These are phyloP conservation scores for Amylostereum areolatum DNA, from an alignment of 1,284 basidiomycete genomes.

Conservation along the genomic window DNA sequence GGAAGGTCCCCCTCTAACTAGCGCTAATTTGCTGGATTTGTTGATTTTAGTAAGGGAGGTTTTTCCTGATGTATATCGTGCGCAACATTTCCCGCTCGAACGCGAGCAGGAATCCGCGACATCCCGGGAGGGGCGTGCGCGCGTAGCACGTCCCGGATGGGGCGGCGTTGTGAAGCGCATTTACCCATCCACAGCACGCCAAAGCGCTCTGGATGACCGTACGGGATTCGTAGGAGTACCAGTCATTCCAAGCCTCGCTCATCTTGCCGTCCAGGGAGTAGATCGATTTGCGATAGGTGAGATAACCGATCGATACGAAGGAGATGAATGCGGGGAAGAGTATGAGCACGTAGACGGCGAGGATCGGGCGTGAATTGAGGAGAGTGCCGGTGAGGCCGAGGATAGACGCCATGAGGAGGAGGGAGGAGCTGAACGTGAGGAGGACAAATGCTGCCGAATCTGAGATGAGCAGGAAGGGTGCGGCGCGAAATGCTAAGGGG, in stretches of 20 bases:
- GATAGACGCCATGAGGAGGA: constrained; percentile 58
- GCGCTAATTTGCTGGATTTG: too few relatives aligned
- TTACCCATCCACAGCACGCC: constrained; percentile 70
- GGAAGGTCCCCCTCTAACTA: too few relatives aligned
- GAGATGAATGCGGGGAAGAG: constrained; percentile 66
- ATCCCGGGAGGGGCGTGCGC: constrained; percentile 62
- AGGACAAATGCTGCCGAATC: constrained; percentile 56
- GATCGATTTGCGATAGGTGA: constrained; percentile 61
- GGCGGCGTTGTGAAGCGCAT: constrained; percentile 57
- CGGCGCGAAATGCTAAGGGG: constrained; percentile 14
- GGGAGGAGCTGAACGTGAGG: constrained; percentile 51
- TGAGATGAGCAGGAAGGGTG: constrained; percentile 48
- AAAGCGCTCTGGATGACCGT: constrained; percentile 63
- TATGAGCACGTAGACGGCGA: constrained; percentile 66
- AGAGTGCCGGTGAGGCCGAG: constrained; percentile 64
- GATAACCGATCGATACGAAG: constrained; percentile 63
- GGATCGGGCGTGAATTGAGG: constrained; percentile 69
- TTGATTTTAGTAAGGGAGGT: too few relatives aligned
- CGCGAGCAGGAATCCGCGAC: constrained; percentile 57
- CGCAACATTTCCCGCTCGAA: constrained; percentile 57
- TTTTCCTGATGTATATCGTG: constrained; percentile 43
- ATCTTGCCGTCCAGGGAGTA: constrained; percentile 73
- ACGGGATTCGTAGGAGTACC: constrained; percentile 52
- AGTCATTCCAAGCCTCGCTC: constrained; percentile 65
- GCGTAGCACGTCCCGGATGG: constrained; percentile 60